Evolutionary conservation across 2,329 filamentous ascomycete species (phyloP).

Genomic region (Fusarium buharicum): DNA sequence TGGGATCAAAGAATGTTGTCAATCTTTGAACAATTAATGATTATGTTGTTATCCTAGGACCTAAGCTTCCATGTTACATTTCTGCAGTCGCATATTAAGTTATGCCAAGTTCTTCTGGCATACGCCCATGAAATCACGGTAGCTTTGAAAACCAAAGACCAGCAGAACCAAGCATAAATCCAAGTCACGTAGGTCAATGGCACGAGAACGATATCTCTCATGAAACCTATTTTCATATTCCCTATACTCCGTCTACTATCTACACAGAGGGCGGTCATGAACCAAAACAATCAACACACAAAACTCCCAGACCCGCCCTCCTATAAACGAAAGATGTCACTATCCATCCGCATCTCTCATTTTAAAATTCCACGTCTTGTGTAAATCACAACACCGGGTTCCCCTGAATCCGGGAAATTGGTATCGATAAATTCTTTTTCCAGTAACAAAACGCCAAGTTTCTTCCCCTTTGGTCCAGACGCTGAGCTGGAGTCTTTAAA

Average conservation of each 20-base stretch:
- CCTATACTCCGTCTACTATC: conserved; percentile 39
- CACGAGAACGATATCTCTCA: not conserved
- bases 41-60: too few relatives aligned
- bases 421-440: conserved; percentile 27
- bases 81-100: too few relatives aligned
- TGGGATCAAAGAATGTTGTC: too few relatives aligned
- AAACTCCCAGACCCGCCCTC: conserved; percentile 21
- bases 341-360: not conserved
- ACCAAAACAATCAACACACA: conserved; percentile 19
- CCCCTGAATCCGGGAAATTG: conserved; percentile 16
- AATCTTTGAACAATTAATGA: too few relatives aligned
- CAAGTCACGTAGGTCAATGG: not conserved
- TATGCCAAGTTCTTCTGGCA: too few relatives aligned
- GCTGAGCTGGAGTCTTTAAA: conserved; percentile 1
- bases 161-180: too few relatives aligned
- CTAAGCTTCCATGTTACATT: too few relatives aligned
- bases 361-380: conserved; percentile 2
- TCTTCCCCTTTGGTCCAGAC: conserved; percentile 12
- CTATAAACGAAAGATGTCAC: conserved; percentile 8
- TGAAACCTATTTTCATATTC: conserved; percentile 29
- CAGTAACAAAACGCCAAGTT: conserved; percentile 41
- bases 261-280: conserved; percentile 28
- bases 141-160: too few relatives aligned
- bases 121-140: too few relatives aligned
- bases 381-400: conserved; percentile 13